Evolutionary conservation across 2,329 filamentous ascomycete genomes (phyloP).

Genomic region (Aspergillus thermomutatus): DNA sequence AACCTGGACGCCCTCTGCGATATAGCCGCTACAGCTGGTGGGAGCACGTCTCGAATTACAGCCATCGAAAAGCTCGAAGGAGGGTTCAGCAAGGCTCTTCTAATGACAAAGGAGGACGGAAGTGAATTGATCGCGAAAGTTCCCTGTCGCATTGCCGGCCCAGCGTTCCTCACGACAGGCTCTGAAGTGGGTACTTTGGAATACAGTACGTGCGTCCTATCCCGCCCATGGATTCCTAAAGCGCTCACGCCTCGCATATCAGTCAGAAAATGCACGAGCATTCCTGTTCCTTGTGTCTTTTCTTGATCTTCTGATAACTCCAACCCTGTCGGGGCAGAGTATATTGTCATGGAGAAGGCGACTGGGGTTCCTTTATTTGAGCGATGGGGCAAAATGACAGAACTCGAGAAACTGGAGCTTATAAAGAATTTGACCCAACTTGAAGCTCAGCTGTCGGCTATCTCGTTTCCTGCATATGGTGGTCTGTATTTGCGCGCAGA

Average conservation of each 20-base stretch:
- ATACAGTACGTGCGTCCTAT: slow-evolving; percentile 17
- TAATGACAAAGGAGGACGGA: slow-evolving; percentile 26
- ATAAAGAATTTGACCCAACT: slow-evolving; percentile 21
- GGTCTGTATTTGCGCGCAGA: slow-evolving; percentile 20
- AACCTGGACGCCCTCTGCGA: slow-evolving; percentile 21
- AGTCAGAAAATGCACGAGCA: slow-evolving; percentile 20
- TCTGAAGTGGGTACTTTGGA: slow-evolving; percentile 30
- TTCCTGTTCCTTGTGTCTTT: slow-evolving; percentile 25
- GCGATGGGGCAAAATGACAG: slow-evolving; percentile 21
- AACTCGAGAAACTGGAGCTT: slow-evolving; percentile 17
- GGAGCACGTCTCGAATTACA: slow-evolving; percentile 10
- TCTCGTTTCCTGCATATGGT: slow-evolving; percentile 23
- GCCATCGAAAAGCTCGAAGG: slow-evolving; percentile 27
- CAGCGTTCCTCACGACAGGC: slow-evolving; percentile 24
- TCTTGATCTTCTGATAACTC: slow-evolving; percentile 18
- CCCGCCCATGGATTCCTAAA: not conserved
- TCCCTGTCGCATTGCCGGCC: slow-evolving; percentile 28
- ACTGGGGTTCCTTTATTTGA: slow-evolving; percentile 29
- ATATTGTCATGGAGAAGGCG: slow-evolving; percentile 41
- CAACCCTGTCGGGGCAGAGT: slow-evolving; percentile 36
- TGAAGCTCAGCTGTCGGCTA: slow-evolving; percentile 19
- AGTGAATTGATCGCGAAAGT: slow-evolving; percentile 32
- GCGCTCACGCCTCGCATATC: not conserved
- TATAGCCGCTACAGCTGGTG: slow-evolving; percentile 12
- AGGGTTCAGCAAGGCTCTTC: slow-evolving; percentile 31